A percentile compares a stretch with the other conserved stretches of the same genome.
These are phyloP conservation scores for Apiotrichum mycotoxinovorans DNA, from an alignment of 1,284 basidiomycete genomes.

Conservation along the genomic window DNA sequence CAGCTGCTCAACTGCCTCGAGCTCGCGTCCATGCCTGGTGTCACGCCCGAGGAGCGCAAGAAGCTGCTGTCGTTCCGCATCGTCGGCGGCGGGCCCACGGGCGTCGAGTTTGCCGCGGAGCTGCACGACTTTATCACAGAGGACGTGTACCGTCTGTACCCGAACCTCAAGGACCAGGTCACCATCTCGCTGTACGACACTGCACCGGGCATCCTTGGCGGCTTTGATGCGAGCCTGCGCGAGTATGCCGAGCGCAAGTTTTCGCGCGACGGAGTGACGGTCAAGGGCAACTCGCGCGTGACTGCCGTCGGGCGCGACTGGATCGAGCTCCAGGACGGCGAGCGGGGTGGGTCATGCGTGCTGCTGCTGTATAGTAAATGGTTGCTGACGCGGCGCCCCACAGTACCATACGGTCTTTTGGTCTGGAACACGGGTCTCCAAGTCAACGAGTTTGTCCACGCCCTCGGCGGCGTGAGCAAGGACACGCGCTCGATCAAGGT, in stretches of 20 bases:
- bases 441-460: conserved; percentile 69
- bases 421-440: conserved; percentile 84
- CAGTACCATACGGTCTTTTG: conserved; percentile 73
- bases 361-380: too few species aligned
- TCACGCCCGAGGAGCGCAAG: conserved; percentile 63
- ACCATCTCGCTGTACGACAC: conserved; percentile 77
- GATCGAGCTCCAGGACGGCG: conserved; percentile 42
- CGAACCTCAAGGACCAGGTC: conserved; percentile 60
- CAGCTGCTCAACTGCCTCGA: conserved; percentile 77
- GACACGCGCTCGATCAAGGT: conserved; percentile 64
- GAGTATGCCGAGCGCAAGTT: conserved; percentile 72
- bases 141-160: conserved; percentile 55
- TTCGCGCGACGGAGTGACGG: conserved; percentile 69
- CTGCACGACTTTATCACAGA: conserved; percentile 62
- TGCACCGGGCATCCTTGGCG: conserved; percentile 72
- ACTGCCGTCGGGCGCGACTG: conserved; percentile 65
- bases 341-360: conserved; percentile 41
- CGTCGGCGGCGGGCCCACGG: conserved; percentile 61
- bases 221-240: conserved; percentile 61
- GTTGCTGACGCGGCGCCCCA: conserved; percentile 43
- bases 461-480: conserved; percentile 61
- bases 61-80: conserved; percentile 74
- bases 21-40: conserved; percentile 67
- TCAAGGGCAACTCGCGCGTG: conserved; percentile 73
- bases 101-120: conserved; percentile 81